Base-by-base conservation (phyloP, 768 basidiomycete genomes). In the Hirschioporus abietinus region DNA sequence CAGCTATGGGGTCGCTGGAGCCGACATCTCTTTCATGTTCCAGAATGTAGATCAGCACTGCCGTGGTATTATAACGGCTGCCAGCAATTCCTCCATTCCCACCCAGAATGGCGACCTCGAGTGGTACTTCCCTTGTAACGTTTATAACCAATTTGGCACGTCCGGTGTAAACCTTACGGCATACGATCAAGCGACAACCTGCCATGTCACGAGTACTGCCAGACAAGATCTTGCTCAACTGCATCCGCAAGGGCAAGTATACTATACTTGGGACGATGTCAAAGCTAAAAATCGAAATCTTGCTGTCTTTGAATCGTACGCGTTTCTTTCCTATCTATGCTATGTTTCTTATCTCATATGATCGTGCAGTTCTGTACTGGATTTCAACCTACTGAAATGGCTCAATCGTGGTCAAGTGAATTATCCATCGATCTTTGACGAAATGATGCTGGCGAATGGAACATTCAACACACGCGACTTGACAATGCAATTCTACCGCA, bases 121-220 rank as follows among this genome's bases (percentile, higher is more conserved):
- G 68, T 99, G 96, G 96, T 98, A 98, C 76, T 97, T 99, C 78
- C 97, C 97, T 1, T 99, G 97, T 82, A 99, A 99, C 73, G 78
- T 96, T 60, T 90, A 83, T 79, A 84, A 87, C 70, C 95, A 96
- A 77, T 82, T 81, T 69, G 87, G 89, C 6, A 86, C 75, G 12
- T 78, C 79, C 2, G 79, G 82, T 0, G 80, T 82, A 68, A 96
- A 98, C 75, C 68, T 83, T 27, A 91, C 92, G 0, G 84, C 81
- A 35, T 95, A 95, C 71, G 86, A 85, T 35, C 70, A 76, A 7
- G 76, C 77, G 35, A 87, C 85, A 20, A 88, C 84, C 66, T 99
- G 97, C 70, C 97, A 99, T 76, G 78, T 84, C 18, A 78, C 83
- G 25, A 69, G 81, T 1, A 78, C 74, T 64, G 86, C 92, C 0